phyloP scores from a whole-genome alignment of 768 basidiomycete genomes.

The Amanita exitialis region DNA sequence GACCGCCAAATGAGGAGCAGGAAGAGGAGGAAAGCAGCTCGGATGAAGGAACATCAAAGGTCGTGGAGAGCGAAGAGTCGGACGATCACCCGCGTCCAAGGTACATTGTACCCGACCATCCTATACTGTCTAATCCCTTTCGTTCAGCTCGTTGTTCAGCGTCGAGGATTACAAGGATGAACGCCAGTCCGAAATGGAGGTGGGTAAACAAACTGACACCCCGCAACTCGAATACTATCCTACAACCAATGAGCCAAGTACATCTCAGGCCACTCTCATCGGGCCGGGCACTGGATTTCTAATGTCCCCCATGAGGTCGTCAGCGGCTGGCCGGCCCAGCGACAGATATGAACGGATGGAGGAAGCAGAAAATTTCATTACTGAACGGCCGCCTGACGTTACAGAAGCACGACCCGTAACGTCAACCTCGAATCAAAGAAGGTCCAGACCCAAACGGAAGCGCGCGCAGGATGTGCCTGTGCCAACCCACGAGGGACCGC shows the following conservation, averaged over 20 bases:
- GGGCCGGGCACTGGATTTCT: slow-evolving; percentile 5
- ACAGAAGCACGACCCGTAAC: not conserved
- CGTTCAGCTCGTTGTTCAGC: not conserved
- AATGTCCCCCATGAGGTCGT: too few relatives aligned
- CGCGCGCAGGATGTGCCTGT: not conserved
- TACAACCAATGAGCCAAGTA: not conserved
- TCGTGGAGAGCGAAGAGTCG: not conserved
- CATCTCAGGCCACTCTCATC: slow-evolving; percentile 6
- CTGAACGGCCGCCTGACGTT: not conserved
- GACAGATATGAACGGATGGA: not conserved
- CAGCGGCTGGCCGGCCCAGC: not conserved
- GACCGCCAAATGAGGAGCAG: not conserved
- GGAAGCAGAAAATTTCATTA: not conserved
- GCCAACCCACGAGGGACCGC: slow-evolving; percentile 15
- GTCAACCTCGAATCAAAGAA: not conserved
- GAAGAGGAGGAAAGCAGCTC: slow-evolving; percentile 1
- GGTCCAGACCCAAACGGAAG: not conserved
- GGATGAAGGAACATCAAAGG: not conserved
- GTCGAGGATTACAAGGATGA: not conserved
- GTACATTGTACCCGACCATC: not conserved
- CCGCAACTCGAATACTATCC: not conserved
- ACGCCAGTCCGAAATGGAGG: too few relatives aligned
- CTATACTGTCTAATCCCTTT: not conserved
- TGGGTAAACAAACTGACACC: not conserved
- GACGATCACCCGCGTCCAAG: not conserved